Conservation (phyloP, 1,284 basidiomycete genomes). For the Leccinum cinnamomeum region DNA sequence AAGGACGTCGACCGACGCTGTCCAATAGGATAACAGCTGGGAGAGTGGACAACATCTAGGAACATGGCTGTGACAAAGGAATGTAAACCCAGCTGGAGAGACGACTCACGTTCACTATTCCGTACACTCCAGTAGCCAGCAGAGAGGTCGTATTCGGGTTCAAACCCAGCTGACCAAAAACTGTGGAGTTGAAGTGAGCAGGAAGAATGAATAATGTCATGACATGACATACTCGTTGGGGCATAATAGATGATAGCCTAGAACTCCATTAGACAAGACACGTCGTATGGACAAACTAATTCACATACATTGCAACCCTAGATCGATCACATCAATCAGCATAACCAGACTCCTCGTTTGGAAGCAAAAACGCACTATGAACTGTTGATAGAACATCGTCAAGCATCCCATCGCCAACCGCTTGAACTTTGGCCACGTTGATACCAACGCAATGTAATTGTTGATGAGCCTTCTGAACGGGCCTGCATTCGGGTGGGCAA, state of each 20-base stretch:
- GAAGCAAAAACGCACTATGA: conserved; percentile 27
- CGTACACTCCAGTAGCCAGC: conserved; percentile 35
- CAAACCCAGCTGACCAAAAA: conserved; percentile 35
- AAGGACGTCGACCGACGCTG: conserved; percentile 34
- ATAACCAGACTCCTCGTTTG: not conserved
- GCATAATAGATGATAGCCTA: conserved; percentile 38
- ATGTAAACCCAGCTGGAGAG: not conserved
- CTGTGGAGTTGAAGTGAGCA: conserved; percentile 15
- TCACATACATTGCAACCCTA: conserved; percentile 33
- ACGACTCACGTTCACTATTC: conserved; percentile 33
- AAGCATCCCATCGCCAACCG: conserved; percentile 34
- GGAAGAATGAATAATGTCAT: not conserved
- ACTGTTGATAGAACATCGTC: conserved; percentile 38
- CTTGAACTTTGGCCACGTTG: conserved; percentile 37
- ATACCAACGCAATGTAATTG: conserved; percentile 29
- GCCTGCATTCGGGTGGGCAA: conserved; percentile 26
- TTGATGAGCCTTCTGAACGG: conserved; percentile 18
- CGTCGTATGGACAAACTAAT: not conserved
- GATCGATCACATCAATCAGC: conserved; percentile 4
- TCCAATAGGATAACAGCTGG: conserved; percentile 34
- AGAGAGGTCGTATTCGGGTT: conserved; percentile 36
- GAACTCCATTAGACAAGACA: conserved; percentile 12
- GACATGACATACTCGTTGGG: conserved; percentile 30
- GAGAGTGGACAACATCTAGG: conserved; percentile 30
- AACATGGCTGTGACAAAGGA: not conserved